Conservation (phyloP, 139 green algal species). For the Chlorella sp. region DNA sequence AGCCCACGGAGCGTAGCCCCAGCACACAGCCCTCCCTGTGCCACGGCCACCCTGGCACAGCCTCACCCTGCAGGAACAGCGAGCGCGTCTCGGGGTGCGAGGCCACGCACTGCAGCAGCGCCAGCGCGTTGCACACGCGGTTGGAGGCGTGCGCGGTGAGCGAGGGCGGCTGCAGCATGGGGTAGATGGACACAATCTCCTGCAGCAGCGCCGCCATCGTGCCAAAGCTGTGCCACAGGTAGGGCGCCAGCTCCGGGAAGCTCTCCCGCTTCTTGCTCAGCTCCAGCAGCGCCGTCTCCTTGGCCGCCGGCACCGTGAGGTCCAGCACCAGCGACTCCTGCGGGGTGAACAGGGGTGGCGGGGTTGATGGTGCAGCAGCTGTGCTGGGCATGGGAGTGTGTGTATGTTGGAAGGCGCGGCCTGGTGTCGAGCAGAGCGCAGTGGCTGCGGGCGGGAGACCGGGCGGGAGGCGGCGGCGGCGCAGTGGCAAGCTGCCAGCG, state of each 20-base stretch:
- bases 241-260: conserved; percentile 96
- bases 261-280: conserved; percentile 97
- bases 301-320: conserved; percentile 72
- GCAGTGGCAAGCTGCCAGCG: too few species aligned
- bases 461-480: neutral
- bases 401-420: too few species aligned
- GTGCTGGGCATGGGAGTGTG: too few species aligned
- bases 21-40: too few species aligned
- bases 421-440: too few species aligned
- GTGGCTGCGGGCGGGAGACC: too few species aligned
- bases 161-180: conserved; percentile 90
- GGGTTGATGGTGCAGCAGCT: neutral
- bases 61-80: conserved; percentile 91
- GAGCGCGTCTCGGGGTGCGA: conserved; percentile 94
- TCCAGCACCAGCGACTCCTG: conserved; percentile 61
- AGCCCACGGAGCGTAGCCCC: too few species aligned
- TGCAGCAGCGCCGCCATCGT: conserved; percentile 96
- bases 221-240: conserved; percentile 97
- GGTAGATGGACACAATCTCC: conserved; percentile 99
- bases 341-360: neutral
- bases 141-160: conserved; percentile 97
- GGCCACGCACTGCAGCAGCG: conserved; percentile 97
- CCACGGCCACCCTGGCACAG: too few species aligned
- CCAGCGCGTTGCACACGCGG: conserved; percentile 97
- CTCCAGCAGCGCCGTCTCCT: conserved; percentile 97